Evolutionary conservation across 768 basidiomycete species (phyloP), one percentile per base, ranked within the genome.

Genomic region (Calocera viscosa): DNA sequence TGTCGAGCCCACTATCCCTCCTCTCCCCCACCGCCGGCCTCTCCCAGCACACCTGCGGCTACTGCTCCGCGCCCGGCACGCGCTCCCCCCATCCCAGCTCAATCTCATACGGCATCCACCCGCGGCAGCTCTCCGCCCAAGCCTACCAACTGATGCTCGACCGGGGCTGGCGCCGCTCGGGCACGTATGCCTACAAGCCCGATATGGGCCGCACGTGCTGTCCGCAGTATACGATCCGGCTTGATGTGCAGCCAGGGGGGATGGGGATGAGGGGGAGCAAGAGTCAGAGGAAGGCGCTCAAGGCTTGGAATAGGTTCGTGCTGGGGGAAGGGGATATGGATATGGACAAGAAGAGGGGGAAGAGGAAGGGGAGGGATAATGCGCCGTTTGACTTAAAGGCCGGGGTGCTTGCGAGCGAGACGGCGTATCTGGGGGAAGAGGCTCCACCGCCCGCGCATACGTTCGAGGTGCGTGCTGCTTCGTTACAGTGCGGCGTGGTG

Each of bases 161-260:
- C 76, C 81, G 86, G 11, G 90, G 90, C 28, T 93, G 90, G 90
- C 83, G 91, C 65, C 82, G 91, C 68, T 89, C 89, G 66, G 90
- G 90, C 77, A 80, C 78, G 32, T 94, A 86, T 76, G 86, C 91
- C 72, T 97, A 97, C 76, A 91, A 90, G 69, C 94, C 94, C 2
- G 86, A 94, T 75, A 79, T 94, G 75, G 82, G 79, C 69, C 74
- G 76, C 3, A 88, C 92, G 11, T 97, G 95, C 74, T 98, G 95
- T 74, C 91, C 94, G 0, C 90, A 93, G 70, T 95, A 96, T 74
- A 92, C 95, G 1, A 97, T 97, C 75, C 90, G 84, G 92, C 80
- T 90, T 64, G 89, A 89, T 73, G 85, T 83, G 1, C 72, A 79
- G 1, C 76, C 74, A n/a, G n/a, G n/a, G n/a, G n/a, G n/a, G n/a